Percentiles rank a stretch among this genome's conserved stretches.
These are phyloP conservation scores for Fusarium sp. DNA, from an alignment of 2,329 filamentous ascomycete species.

Conservation along the genomic window DNA sequence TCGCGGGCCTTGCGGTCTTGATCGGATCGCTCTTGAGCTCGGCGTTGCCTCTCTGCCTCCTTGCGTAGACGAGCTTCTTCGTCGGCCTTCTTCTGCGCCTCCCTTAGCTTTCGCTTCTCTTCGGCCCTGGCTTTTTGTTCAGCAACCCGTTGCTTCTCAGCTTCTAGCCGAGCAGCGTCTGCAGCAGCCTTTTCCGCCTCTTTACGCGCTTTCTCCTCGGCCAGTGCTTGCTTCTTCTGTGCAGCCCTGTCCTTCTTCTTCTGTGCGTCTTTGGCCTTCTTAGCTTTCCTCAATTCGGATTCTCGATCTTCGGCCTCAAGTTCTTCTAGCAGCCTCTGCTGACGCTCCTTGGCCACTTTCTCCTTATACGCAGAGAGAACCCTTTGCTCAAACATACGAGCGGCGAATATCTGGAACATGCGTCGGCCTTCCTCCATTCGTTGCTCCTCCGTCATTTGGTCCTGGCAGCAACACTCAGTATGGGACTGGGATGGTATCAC, in stretches of 20 bases:
- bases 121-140: constrained; percentile 85
- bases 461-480: constrained; percentile 69
- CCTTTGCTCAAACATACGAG: constrained; percentile 98
- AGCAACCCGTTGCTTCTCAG: constrained; percentile 81
- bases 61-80: constrained; percentile 88
- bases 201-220: constrained; percentile 88
- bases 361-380: constrained; percentile 97
- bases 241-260: constrained; percentile 95
- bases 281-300: constrained; percentile 83
- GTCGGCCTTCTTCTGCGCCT: constrained; percentile 87
- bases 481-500: constrained; percentile 52
- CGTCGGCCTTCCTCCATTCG: constrained; percentile 97
- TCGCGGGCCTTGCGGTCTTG: constrained; percentile 79
- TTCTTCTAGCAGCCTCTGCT: constrained; percentile 89
- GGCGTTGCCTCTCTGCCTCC: constrained; percentile 83
- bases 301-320: constrained; percentile 84
- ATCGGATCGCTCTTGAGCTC: constrained; percentile 85
- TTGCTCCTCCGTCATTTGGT: constrained; percentile 96
- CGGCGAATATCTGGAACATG: constrained; percentile 99
- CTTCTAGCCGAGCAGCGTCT: constrained; percentile 77
- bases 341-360: constrained; percentile 93
- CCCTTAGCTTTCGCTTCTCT: constrained; percentile 90
- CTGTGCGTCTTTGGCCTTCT: constrained; percentile 92
- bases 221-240: constrained; percentile 85
- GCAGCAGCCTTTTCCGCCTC: constrained; percentile 92